Percentiles rank a stretch among this genome's conserved stretches.
Evolutionary conservation across 2,329 filamentous ascomycete species (phyloP).

Genomic region (Pseudogymnoascus sp.): DNA sequence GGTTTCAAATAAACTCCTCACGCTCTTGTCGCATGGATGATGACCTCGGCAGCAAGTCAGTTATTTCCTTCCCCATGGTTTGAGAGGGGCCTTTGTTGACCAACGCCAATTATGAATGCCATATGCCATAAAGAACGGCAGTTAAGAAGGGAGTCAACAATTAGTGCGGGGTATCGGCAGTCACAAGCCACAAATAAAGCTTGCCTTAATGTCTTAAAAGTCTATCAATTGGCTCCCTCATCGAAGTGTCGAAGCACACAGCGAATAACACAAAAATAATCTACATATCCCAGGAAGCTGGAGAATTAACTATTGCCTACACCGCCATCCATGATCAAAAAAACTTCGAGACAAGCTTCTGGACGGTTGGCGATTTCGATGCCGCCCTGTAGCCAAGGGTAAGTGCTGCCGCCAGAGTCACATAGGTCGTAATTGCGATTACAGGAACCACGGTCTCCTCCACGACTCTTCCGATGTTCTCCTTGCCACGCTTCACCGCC

Average conservation of each 20-base stretch:
- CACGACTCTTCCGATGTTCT: conserved; percentile 27
- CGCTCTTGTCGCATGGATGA: neutral
- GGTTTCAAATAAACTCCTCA: neutral
- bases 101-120: neutral
- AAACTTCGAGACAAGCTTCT: neutral
- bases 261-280: neutral
- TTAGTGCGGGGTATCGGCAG: neutral
- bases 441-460: conserved; percentile 29
- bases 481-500: conserved; percentile 21
- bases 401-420: conserved; percentile 1
- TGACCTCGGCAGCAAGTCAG: neutral
- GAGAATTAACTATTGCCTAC: neutral
- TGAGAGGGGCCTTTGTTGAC: neutral
- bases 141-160: neutral
- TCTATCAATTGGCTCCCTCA: neutral
- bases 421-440: conserved; percentile 11
- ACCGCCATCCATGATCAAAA: neutral
- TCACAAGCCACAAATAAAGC: neutral
- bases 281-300: neutral
- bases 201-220: neutral
- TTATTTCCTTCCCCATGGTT: neutral
- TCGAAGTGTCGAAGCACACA: neutral
- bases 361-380: neutral
- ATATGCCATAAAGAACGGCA: neutral
- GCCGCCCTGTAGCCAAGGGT: neutral